Evolutionary conservation across 495 filamentous ascomycete species (phyloP).

Genomic region (Tetracladium marchalianum): DNA sequence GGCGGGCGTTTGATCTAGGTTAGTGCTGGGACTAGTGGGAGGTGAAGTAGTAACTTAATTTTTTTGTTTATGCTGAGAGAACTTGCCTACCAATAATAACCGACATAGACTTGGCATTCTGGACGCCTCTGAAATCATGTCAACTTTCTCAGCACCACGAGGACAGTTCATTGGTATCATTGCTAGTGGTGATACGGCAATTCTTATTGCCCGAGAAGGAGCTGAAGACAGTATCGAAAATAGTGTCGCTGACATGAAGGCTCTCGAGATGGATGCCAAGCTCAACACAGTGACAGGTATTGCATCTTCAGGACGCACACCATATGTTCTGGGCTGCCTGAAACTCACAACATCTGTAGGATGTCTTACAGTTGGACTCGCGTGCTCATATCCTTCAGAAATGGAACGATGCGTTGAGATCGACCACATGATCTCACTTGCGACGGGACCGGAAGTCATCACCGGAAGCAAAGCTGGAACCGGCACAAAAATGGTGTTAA

Average conservation of each 20-base stretch:
- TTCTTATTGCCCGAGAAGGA: slow-evolving; percentile 30
- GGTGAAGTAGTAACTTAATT: too few relatives aligned
- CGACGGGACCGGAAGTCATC: too few relatives aligned
- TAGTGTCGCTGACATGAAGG: slow-evolving; percentile 19
- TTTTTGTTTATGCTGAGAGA: too few relatives aligned
- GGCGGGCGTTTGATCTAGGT: too few relatives aligned
- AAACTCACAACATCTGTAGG: slow-evolving; percentile 24
- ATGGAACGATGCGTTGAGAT: too few relatives aligned
- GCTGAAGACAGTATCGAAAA: slow-evolving; percentile 26
- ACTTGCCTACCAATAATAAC: too few relatives aligned
- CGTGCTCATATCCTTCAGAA: too few relatives aligned
- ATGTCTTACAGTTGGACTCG: slow-evolving; percentile 22
- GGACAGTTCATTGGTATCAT: slow-evolving; percentile 29
- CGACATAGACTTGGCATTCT: slow-evolving; percentile 33
- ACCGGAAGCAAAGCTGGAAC: too few relatives aligned
- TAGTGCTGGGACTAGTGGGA: too few relatives aligned
- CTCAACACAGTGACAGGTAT: slow-evolving; percentile 30
- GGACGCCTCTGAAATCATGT: slow-evolving; percentile 31
- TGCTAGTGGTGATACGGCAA: slow-evolving; percentile 30
- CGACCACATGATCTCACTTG: too few relatives aligned
- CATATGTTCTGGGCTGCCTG: slow-evolving; percentile 30
- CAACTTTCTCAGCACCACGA: slow-evolving; percentile 28
- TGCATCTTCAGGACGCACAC: slow-evolving; percentile 32
- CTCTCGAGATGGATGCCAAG: slow-evolving; percentile 21
- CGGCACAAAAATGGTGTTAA: too few relatives aligned